A percentile compares a stretch with the other conserved stretches of the same genome.
phyloP scores from a whole-genome alignment of 805 yeast species.

The Barnettozyma californica region DNA sequence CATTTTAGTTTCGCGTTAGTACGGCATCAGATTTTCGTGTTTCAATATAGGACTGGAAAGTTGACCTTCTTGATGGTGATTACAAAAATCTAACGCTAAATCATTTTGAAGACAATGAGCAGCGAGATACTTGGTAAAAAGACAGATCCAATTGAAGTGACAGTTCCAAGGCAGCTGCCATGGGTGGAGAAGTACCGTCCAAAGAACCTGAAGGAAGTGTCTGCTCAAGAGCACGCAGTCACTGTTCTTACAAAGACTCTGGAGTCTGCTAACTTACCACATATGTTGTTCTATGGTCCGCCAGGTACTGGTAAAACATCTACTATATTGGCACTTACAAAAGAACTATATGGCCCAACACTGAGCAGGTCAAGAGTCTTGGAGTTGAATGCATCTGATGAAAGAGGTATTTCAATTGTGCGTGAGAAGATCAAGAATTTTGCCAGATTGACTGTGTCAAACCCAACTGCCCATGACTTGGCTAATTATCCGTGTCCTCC shows the following conservation, averaged over 20 bases:
- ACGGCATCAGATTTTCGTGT: background rate
- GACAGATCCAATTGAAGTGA: conserved; percentile 16
- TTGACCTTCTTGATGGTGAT: no score
- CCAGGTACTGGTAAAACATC: conserved; percentile 95
- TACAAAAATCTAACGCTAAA: background rate
- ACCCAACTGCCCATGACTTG: conserved; percentile 64
- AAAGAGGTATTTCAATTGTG: conserved; percentile 84
- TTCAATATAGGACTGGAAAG: background rate
- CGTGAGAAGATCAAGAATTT: conserved; percentile 81
- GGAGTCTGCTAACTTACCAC: conserved; percentile 79
- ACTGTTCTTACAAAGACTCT: conserved; percentile 75
- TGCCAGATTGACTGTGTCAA: conserved; percentile 80
- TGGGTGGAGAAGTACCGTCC: conserved; percentile 98
- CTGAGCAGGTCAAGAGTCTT: conserved; percentile 65
- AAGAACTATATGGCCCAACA: conserved; percentile 70
- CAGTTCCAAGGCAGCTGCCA: conserved; percentile 42
- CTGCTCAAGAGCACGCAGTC: conserved; percentile 90
- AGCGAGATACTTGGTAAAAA: conserved; percentile 21
- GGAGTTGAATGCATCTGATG: conserved; percentile 87
- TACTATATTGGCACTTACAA: conserved; percentile 77
- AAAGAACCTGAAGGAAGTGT: conserved; percentile 73
- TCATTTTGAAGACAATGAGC: conserved; percentile 8
- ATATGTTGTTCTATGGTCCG: conserved; percentile 88
- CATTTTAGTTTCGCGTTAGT: background rate
- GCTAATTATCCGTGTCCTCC: conserved; percentile 92